Evolutionary conservation across 257 asterid species (phyloP), one percentile per base, ranked within the genome.

Genomic region (Mentha longifolia): DNA sequence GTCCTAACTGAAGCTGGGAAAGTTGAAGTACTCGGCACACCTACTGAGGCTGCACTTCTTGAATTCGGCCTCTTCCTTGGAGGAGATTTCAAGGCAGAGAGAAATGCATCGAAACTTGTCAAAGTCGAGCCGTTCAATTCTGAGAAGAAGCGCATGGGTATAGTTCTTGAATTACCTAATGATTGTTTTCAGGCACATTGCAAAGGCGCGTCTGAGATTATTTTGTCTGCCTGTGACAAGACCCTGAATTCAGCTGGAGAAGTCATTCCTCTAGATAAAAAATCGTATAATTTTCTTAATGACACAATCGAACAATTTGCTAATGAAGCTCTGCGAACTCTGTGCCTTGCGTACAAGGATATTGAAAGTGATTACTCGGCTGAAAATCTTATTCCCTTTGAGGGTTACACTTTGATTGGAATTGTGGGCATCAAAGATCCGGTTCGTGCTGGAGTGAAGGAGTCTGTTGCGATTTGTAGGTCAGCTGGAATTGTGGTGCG

Each of bases 121-220:
- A 91, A 89, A 84, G 95, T 91, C 28, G 97, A 91, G 82, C 96
- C 97, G 10, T 91, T 91, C 80, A 91, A 91, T 75, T 91, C 97
- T 9, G 79, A 30, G 67, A 91, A 91, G 86, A 91, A 91, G 84
- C 84, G 90, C 52, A 91, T 91, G 97, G 96, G 92, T 41, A 94
- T 89, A 52, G 95, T 87, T 43, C 59, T 91, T 74, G 89, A 89
- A 83, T 72, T 89, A 46, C 92, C 94, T 1, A 89, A 81, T 42
- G 81, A 74, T 76, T 79, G 71, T 75, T 82, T 71, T 67, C 89
- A 88, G 76, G 96, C 91, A n/a, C 96, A 91, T 75, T 84, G 95
- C 77, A 91, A 91, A 77, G 97, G 97, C 11, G 96, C 95, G 42
- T 91, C 97, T 33, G 97, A 91, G 85, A 87, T 91, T 59, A 85